Conservation (phyloP, 805 yeast species). For the Yamadazyma sp. region DNA sequence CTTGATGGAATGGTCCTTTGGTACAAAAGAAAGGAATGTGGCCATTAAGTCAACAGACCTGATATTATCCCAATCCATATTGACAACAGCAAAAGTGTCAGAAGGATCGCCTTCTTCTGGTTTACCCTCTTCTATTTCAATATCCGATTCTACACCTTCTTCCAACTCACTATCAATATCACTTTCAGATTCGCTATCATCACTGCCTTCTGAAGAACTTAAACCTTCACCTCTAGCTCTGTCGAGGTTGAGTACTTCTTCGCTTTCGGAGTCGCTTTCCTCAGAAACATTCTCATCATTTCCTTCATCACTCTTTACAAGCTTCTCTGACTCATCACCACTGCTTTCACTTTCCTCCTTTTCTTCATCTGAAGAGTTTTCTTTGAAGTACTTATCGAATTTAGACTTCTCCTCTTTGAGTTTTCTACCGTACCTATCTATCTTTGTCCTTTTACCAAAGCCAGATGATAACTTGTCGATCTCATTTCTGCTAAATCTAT, state of each 20-base stretch:
- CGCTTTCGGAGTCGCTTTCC: conserved; percentile 21
- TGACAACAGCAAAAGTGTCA: conserved; percentile 81
- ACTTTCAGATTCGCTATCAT: conserved; percentile 43
- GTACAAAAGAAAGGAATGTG: conserved; percentile 82
- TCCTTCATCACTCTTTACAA: conserved; percentile 19
- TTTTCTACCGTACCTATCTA: conserved; percentile 87
- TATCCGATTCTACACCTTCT: conserved; percentile 49
- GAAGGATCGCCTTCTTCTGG: conserved; percentile 91
- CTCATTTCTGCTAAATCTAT: conserved; percentile 72
- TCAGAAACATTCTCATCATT: conserved; percentile 29
- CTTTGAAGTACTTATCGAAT: conserved; percentile 61
- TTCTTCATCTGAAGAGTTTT: conserved; percentile 32
- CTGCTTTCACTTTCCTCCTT: conserved; percentile 21
- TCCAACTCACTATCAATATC: conserved; percentile 42
- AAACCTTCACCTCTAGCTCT: conserved; percentile 69
- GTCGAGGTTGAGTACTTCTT: conserved; percentile 32
- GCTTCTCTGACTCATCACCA: conserved; percentile 22
- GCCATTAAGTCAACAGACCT: conserved; percentile 85
- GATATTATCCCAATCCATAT: conserved; percentile 97
- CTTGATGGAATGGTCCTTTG: conserved; percentile 65
- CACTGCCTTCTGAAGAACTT: conserved; percentile 37
- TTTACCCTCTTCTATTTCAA: conserved; percentile 53
- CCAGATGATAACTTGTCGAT: conserved; percentile 48
- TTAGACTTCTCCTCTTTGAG: conserved; percentile 49
- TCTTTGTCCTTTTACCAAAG: conserved; percentile 52